Conservation (phyloP, 768 basidiomycete species). For the Kwoniella mangroviensis region DNA sequence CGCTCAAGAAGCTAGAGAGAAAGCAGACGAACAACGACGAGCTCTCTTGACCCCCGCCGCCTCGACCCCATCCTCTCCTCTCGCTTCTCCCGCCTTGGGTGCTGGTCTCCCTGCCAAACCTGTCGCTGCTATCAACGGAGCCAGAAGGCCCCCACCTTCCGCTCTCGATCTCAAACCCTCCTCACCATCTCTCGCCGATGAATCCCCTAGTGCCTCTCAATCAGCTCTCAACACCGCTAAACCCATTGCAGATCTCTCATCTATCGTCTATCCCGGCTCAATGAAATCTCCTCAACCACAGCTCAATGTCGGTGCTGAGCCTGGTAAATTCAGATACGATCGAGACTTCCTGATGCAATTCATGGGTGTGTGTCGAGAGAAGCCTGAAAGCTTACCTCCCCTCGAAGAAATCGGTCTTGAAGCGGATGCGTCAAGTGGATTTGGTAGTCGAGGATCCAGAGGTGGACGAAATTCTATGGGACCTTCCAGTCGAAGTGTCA, state of each 20-base stretch:
- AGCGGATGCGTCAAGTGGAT: slow-evolving; percentile 66
- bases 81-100: slow-evolving; percentile 44
- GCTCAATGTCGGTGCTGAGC: slow-evolving; percentile 79
- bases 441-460: slow-evolving; percentile 61
- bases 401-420: slow-evolving; percentile 91
- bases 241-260: slow-evolving; percentile 78
- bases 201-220: slow-evolving; percentile 41
- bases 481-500: slow-evolving; percentile 22
- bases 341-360: slow-evolving; percentile 97
- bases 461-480: slow-evolving; percentile 59
- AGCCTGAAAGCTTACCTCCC: slow-evolving; percentile 85
- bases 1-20: slow-evolving; percentile 35
- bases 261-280: slow-evolving; percentile 79
- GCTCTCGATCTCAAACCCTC: slow-evolving; percentile 44
- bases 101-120: slow-evolving; percentile 54
- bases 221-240: slow-evolving; percentile 73
- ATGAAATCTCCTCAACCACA: slow-evolving; percentile 80
- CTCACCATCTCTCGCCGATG: slow-evolving; percentile 34
- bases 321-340: slow-evolving; percentile 96
- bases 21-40: slow-evolving; percentile 34
- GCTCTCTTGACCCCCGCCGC: slow-evolving; percentile 38
- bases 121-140: slow-evolving; percentile 30
- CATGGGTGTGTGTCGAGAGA: slow-evolving; percentile 91
- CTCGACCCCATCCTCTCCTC: slow-evolving; percentile 43
- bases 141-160: slow-evolving; percentile 35